A percentile compares a stretch with the other conserved stretches of the same genome.
phyloP scores from a whole-genome alignment of 1,284 basidiomycete species.

The Apiotrichum gracile region DNA sequence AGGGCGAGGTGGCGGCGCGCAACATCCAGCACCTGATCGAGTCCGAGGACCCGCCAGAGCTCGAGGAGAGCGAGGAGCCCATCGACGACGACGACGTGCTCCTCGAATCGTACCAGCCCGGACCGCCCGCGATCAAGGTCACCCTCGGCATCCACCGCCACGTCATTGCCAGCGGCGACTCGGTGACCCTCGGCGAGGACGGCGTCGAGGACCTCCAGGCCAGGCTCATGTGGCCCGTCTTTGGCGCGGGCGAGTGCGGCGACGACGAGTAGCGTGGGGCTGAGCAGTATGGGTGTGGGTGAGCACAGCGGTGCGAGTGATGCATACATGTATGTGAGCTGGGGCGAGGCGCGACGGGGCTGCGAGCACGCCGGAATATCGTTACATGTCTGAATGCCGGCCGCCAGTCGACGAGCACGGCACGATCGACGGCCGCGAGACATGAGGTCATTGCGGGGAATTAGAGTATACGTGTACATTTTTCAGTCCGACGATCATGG shows the following conservation, averaged over 20 bases:
- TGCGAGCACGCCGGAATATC: too few species aligned
- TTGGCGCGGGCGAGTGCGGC: conserved; percentile 2
- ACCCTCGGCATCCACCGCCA: conserved; percentile 57
- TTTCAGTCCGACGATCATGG: too few species aligned
- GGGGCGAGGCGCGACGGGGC: too few species aligned
- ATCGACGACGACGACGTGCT: conserved; percentile 35
- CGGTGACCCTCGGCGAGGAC: conserved; percentile 51
- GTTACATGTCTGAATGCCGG: too few species aligned
- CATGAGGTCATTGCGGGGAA: too few species aligned
- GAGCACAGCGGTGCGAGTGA: background rate
- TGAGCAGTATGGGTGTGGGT: too few species aligned
- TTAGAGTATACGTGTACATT: too few species aligned
- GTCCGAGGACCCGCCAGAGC: too few species aligned
- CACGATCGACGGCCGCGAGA: too few species aligned
- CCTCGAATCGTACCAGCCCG: conserved; percentile 56
- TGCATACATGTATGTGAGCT: too few species aligned
- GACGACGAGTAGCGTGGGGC: conserved; percentile 13
- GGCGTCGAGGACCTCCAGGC: conserved; percentile 53
- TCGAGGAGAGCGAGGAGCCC: conserved; percentile 27
- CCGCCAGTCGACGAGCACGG: too few species aligned
- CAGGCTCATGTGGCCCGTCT: conserved; percentile 48
- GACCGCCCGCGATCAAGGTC: conserved; percentile 62
- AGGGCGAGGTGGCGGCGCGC: conserved; percentile 49
- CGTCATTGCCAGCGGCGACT: conserved; percentile 51
- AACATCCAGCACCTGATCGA: conserved; percentile 47